phyloP scores from a whole-genome alignment of 176 grass and related monocot genomes.

The Juncus effusus region DNA sequence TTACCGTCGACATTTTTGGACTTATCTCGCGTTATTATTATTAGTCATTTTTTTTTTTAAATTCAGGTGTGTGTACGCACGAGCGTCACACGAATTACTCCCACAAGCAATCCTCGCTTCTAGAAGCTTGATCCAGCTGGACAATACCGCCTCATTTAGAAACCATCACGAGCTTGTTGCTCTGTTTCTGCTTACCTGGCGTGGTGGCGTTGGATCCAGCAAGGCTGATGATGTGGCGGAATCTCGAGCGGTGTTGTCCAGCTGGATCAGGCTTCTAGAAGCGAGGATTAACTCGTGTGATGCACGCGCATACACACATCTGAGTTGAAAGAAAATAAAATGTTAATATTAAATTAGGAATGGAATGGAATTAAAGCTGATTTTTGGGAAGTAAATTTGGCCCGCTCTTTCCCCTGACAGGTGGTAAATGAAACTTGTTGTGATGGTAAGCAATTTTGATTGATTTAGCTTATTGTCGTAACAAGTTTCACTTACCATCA shows the following conservation, averaged over 20 bases:
- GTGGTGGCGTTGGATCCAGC: slow-evolving; percentile 70
- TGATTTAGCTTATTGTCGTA: no score
- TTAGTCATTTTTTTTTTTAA: no score
- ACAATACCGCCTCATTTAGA: slow-evolving; percentile 87
- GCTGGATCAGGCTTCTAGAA: slow-evolving; percentile 80
- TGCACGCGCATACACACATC: slow-evolving; percentile 66
- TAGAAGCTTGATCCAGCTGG: slow-evolving; percentile 87
- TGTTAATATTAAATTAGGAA: no score
- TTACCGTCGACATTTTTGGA: no score
- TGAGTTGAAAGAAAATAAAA: no score
- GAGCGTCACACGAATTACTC: slow-evolving; percentile 83
- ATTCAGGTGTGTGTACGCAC: slow-evolving; percentile 49
- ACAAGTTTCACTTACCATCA: no score
- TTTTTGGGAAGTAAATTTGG: no score
- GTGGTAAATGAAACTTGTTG: no score
- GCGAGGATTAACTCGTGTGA: slow-evolving; percentile 86
- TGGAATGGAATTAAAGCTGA: no score
- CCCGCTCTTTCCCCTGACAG: no score
- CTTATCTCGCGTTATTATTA: no score
- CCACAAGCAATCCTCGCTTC: slow-evolving; percentile 82
- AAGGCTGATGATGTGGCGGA: slow-evolving; percentile 30
- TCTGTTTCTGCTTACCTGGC: slow-evolving; percentile 71
- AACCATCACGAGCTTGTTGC: slow-evolving; percentile 45
- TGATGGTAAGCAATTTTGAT: no score
- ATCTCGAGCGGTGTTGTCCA: slow-evolving; percentile 72